phyloP scores from a whole-genome alignment of 1,139 yeast species.

The Geotrichum cucujoidarum region DNA sequence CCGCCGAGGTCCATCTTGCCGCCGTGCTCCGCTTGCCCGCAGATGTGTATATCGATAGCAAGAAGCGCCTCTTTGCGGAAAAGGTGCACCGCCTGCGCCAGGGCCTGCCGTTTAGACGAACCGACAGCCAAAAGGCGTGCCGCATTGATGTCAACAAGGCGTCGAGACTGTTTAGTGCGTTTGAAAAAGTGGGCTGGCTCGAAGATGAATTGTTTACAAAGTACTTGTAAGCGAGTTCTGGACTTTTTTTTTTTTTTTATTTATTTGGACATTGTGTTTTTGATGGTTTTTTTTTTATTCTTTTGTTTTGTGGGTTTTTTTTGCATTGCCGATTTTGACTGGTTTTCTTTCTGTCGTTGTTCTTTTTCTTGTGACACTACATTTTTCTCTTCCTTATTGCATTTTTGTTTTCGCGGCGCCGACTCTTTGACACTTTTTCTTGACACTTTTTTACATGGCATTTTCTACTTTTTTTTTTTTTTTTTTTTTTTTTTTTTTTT shows the following conservation, averaged over 20 bases:
- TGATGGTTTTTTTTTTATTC: background rate
- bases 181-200: slow-evolving; percentile 94
- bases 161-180: slow-evolving; percentile 84
- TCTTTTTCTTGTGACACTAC: too few species aligned
- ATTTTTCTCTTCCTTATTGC: too few species aligned
- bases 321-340: too few species aligned
- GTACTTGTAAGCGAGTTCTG: slow-evolving; percentile 35
- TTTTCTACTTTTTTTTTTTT: background rate
- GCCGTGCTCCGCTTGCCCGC: slow-evolving; percentile 82
- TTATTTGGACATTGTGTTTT: background rate
- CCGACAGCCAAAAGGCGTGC: slow-evolving; percentile 97
- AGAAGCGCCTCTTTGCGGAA: slow-evolving; percentile 82
- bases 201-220: slow-evolving; percentile 66
- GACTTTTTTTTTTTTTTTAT: background rate
- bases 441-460: too few species aligned
- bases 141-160: slow-evolving; percentile 97
- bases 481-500: background rate
- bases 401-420: too few species aligned
- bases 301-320: background rate
- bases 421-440: too few species aligned
- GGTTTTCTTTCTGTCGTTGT: too few species aligned
- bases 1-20: slow-evolving; percentile 87
- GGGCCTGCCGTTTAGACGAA: slow-evolving; percentile 86
- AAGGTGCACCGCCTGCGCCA: slow-evolving; percentile 72
- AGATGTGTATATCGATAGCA: slow-evolving; percentile 83